Base-by-base conservation (phyloP, 2,329 filamentous ascomycete genomes). In the Cladosporium sp. region DNA sequence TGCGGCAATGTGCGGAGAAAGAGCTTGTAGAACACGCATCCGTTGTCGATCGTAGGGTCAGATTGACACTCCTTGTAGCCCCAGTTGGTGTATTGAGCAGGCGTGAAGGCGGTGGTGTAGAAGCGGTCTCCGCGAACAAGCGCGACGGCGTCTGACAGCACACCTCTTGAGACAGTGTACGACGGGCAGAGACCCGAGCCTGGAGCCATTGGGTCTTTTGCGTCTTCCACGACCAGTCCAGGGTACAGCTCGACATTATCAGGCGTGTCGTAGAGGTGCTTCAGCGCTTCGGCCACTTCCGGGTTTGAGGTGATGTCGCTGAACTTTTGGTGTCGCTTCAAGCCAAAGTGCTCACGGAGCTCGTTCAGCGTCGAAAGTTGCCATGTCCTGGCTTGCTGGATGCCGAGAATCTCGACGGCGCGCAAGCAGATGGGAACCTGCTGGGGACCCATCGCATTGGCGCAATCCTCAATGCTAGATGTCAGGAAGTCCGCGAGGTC, bases 231-330 rank as follows among this genome's bases (percentile, higher is more conserved):
- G 67, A 90, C 84, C 1, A 91, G 77, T 11, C 89, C 89, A 0
- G 89, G 88, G 71, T 91, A 91, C 6, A 91, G 79, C 72, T 91
- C 89, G 14, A 91, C 86, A 73, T 84, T 85, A 68, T 90, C 88
- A 8, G 87, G 87, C 57, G 88, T 81, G 25, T 84, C 82, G 75
- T 90, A 90, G 14, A 90, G 77, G 68, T 85, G 81, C 66, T 85
- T 83, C 4, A 90, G 80, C 8, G 82, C 78, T 30, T 83, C 78
- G 1, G 83, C 82, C 32, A 89, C 83, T n/a, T 86, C 81, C 1
- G 79, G 78, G 68, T 89, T 80, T 1, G 80, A 76, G 69, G 85
- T 88, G 71, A 90, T 86, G 51, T 87, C 85, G 61, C 80, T 80
- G 71, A 89, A 89, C 0, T 75, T 83, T 28, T 81, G 75, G 72